phyloP scores from a whole-genome alignment of 768 basidiomycete species.

The Omphalotus guepiniiformis region DNA sequence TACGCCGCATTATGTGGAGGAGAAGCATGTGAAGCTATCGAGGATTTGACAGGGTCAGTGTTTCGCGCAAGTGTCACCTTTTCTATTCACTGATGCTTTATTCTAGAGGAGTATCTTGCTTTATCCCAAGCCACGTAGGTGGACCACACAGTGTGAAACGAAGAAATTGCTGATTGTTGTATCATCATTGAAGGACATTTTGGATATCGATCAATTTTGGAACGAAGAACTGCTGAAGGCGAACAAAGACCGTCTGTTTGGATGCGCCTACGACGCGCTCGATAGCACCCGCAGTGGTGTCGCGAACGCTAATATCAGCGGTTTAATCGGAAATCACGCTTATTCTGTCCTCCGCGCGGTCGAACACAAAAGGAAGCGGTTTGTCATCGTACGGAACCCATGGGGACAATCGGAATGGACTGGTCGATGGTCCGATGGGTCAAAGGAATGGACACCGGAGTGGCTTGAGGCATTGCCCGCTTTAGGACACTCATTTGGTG shows the following conservation, averaged over 20 bases:
- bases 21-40: conserved; percentile 44
- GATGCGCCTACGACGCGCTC: conserved; percentile 41
- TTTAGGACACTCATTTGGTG: conserved; percentile 44
- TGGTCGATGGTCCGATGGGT: conserved; percentile 37
- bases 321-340: conserved; percentile 38
- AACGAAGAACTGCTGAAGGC: conserved; percentile 46
- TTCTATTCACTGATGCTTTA: background rate
- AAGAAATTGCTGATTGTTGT: background rate
- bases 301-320: conserved; percentile 26
- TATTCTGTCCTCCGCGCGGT: conserved; percentile 45
- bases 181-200: conserved; percentile 24
- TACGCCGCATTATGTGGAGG: conserved; percentile 31
- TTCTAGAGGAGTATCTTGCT: conserved; percentile 39
- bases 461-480: conserved; percentile 40
- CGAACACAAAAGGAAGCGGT: conserved; percentile 41
- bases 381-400: conserved; percentile 44
- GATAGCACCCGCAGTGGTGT: conserved; percentile 29
- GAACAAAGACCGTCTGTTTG: conserved; percentile 49
- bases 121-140: conserved; percentile 36
- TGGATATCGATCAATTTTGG: conserved; percentile 50
- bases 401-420: conserved; percentile 13
- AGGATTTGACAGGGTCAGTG: conserved; percentile 52
- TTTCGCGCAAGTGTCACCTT: background rate
- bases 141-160: background rate
- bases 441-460: conserved; percentile 52